Evolutionary conservation across 805 yeast genomes (phyloP).

Genomic region (Alloascoidea africana): DNA sequence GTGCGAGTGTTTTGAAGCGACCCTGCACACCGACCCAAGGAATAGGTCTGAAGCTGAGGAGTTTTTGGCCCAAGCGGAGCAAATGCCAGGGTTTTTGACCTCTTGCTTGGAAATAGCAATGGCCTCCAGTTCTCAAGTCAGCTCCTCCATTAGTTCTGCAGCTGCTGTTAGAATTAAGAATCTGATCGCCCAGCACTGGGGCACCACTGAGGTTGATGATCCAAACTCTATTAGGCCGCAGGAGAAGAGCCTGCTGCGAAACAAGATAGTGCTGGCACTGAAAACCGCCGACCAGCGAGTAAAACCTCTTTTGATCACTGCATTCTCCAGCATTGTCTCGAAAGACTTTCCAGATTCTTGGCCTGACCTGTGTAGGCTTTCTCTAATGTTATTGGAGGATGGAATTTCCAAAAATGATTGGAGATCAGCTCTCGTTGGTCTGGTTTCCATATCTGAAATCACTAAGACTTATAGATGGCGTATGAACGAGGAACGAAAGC

Average conservation of each 20-base stretch:
- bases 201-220: conserved; percentile 12
- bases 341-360: conserved; percentile 28
- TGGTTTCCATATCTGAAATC: not conserved
- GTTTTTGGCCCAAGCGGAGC: conserved; percentile 39
- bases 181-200: conserved; percentile 52
- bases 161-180: conserved; percentile 80
- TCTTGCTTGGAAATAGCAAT: conserved; percentile 69
- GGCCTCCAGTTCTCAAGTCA: conserved; percentile 35
- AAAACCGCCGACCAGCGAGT: conserved; percentile 26
- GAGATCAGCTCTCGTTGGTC: not conserved
- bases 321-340: conserved; percentile 34
- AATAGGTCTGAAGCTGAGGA: conserved; percentile 56
- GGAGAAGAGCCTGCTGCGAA: conserved; percentile 63
- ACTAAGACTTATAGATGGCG: conserved; percentile 48
- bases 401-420: not conserved
- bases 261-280: conserved; percentile 51
- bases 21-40: conserved; percentile 51
- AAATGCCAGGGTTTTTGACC: conserved; percentile 57
- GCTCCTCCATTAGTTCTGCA: conserved; percentile 41
- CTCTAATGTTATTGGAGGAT: not conserved
- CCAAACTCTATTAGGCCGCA: conserved; percentile 53
- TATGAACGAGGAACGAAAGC: conserved; percentile 35
- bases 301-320: conserved; percentile 26
- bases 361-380: not conserved
- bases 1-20: conserved; percentile 65